A percentile compares a stretch with the other conserved stretches of the same genome.
phyloP scores from a whole-genome alignment of 1,284 basidiomycete species.

The Pholiota adiposa region DNA sequence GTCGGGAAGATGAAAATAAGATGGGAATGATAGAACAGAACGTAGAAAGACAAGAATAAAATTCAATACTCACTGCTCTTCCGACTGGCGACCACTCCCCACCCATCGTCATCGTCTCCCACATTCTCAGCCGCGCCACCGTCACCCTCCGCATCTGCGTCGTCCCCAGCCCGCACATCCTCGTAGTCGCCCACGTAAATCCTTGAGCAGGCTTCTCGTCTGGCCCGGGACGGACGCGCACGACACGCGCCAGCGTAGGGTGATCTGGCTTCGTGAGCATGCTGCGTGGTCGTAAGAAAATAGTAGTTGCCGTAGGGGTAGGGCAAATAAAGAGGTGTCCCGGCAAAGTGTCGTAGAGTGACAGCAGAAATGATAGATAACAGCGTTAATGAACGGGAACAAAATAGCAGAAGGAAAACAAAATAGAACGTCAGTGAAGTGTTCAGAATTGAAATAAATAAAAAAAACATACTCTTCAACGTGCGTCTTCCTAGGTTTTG shows the following conservation, averaged over 20 bases:
- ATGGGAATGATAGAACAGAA: not conserved
- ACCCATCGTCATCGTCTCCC: conserved; percentile 60
- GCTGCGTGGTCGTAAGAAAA: conserved; percentile 37
- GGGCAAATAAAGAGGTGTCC: no score
- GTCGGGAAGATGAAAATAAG: not conserved
- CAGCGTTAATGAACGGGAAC: conserved; percentile 5
- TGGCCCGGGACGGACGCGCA: conserved; percentile 60
- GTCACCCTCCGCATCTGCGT: conserved; percentile 59
- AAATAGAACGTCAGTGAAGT: conserved; percentile 11
- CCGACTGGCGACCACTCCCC: conserved; percentile 72
- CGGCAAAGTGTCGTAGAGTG: no score
- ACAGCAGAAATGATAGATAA: not conserved
- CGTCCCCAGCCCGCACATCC: conserved; percentile 56
- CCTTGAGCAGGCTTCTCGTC: conserved; percentile 63
- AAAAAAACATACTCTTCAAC: conserved; percentile 62
- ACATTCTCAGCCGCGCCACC: conserved; percentile 44
- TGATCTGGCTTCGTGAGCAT: conserved; percentile 65
- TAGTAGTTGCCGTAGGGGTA: conserved; percentile 5
- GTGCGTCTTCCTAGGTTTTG: conserved; percentile 63
- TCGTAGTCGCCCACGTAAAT: conserved; percentile 79
- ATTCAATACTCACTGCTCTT: conserved; percentile 47
- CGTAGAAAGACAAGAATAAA: conserved; percentile 2
- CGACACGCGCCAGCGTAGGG: conserved; percentile 59
- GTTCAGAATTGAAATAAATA: conserved; percentile 8
- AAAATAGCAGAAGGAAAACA: conserved; percentile 18